Conservation (phyloP, 306 rosid species). For the Rosa chinensis region DNA sequence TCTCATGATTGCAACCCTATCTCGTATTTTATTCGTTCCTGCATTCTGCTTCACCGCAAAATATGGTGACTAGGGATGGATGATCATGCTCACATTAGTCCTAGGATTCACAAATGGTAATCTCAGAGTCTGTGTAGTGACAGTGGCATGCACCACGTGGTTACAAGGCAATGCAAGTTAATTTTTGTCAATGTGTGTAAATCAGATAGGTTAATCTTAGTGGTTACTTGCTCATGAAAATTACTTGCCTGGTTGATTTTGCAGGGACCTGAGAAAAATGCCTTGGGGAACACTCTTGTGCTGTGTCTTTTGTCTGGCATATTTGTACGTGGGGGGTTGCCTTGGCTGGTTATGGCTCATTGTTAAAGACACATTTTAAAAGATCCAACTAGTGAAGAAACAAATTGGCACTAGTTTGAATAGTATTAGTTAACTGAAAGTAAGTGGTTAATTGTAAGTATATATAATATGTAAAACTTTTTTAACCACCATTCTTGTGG, state of each 20-base stretch:
- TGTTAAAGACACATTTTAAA: constrained; percentile 39
- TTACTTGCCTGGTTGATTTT: constrained; percentile 5
- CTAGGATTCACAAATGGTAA: constrained; percentile 78
- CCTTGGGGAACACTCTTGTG: constrained; percentile 75
- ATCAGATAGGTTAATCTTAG: too few species aligned
- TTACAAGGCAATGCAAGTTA: constrained; percentile 44
- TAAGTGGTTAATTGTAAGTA: neutral
- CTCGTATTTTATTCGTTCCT: constrained; percentile 61
- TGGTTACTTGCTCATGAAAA: neutral
- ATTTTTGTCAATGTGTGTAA: constrained; percentile 10
- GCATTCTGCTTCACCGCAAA: constrained; percentile 81
- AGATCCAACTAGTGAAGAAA: neutral
- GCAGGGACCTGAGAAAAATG: constrained; percentile 95
- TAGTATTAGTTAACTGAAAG: neutral
- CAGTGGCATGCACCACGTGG: constrained; percentile 73
- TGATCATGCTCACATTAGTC: constrained; percentile 65
- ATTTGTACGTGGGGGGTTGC: constrained; percentile 53
- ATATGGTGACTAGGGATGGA: constrained; percentile 80
- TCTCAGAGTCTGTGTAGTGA: constrained; percentile 74
- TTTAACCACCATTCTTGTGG: too few species aligned
- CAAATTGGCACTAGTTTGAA: neutral
- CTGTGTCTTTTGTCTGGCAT: constrained; percentile 54
- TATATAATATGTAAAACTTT: too few species aligned
- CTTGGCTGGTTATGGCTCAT: constrained; percentile 88
- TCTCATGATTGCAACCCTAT: constrained; percentile 37